Base-by-base conservation (phyloP, 202 grass and related monocot genomes). In the Carex arenaria region DNA sequence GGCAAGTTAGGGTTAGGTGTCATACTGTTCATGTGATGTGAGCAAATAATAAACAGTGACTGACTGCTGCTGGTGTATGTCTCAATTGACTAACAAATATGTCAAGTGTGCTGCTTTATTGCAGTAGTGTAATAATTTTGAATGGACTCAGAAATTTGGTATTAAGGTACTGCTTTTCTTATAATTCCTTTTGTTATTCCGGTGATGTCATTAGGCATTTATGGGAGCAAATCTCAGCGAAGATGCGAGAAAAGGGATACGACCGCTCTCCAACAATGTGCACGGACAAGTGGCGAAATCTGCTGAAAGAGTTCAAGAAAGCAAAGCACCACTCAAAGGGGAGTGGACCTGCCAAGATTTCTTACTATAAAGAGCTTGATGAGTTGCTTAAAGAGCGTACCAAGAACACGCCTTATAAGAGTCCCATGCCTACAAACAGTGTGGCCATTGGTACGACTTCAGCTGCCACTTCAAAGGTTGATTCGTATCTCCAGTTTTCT, bases 221-320 rank as follows among this genome's bases (percentile, higher is more conserved):
- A 71, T 99, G 96, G 96, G 96, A 95, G 81, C 86, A 92, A 84
- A 99, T 99, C 73, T 99, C 96, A 54, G 52, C 86, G 40, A 93
- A 90, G 89, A 93, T 99, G 96, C 87, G 89, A 14, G 91, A 93
- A 53, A 92, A 99, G 63, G 96, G 93, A 40, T 99, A 89, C 72
- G 93, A 99, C 49, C 91, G 96, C 26, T 99, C 96, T 75, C 91
- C 93, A 60, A 93, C 91, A 88, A 99, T 99, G 93, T 99, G 96
- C 86, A 99, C 93, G 2, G 93, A 93, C 88, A 99, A 99, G 84
- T 99, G 96, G 96, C 80, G 96, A 59, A 99, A 95, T 85, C 81
- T 99, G 9, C 89, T 95, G 54, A 99, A 99, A 88, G 93, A 99
- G 84, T 95, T 99, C 86, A 99, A 95, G 88, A 99, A 95, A 93